Evolutionary conservation across 2,329 filamentous ascomycete species (phyloP).

Genomic region (Nakataea oryzae): DNA sequence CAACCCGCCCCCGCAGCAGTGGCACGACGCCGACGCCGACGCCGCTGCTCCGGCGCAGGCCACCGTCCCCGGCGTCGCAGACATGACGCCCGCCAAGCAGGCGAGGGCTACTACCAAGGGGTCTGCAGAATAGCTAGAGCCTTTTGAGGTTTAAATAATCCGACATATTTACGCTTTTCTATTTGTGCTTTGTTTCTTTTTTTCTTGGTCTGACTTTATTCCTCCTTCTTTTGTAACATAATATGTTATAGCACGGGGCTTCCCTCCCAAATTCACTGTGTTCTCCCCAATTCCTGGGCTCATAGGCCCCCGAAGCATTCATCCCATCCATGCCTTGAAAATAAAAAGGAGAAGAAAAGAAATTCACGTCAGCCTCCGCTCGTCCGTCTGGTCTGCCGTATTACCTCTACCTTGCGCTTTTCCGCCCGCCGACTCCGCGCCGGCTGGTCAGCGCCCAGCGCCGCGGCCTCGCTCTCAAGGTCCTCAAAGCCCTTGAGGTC

Average conservation of each 20-base stretch:
- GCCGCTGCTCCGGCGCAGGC: not conserved
- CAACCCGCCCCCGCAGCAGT: not conserved
- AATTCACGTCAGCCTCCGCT: not conserved
- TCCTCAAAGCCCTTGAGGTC: constrained; percentile 41
- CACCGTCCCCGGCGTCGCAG: too few species aligned
- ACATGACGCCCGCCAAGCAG: not conserved
- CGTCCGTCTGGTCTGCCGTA: not conserved
- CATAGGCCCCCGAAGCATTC: not conserved
- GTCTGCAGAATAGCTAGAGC: not conserved
- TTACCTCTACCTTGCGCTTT: constrained; percentile 1
- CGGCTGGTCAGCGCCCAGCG: constrained; percentile 4
- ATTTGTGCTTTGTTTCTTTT: not conserved
- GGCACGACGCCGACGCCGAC: not conserved
- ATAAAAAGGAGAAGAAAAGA: not conserved
- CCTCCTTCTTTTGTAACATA: not conserved
- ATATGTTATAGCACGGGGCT: not conserved
- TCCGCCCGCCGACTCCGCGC: constrained; percentile 6
- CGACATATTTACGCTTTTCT: not conserved
- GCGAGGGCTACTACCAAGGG: not conserved
- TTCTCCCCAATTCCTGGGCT: not conserved
- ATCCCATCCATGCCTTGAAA: not conserved
- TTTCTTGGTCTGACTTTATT: too few species aligned
- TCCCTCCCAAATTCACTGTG: not conserved
- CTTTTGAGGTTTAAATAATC: not conserved
- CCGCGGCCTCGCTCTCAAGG: constrained; percentile 14